Conservation (phyloP, 176 grass and related monocot genomes). For the Oryza glumipatula region DNA sequence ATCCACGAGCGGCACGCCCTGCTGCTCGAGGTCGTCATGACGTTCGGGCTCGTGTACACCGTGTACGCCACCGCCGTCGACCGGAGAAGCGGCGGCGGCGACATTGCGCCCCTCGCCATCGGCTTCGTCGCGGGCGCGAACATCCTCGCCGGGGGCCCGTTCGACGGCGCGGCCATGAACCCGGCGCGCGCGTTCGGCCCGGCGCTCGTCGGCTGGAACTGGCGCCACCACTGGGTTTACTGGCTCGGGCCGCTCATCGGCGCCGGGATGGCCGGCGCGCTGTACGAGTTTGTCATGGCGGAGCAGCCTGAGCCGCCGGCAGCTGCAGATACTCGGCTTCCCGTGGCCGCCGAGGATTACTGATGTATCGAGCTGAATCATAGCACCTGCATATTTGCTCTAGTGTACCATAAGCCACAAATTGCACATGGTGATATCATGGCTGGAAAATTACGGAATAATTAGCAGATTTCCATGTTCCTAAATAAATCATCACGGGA, state of each 20-base stretch:
- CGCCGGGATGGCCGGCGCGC: conserved; percentile 51
- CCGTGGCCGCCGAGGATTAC: conserved; percentile 38
- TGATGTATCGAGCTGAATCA: neutral
- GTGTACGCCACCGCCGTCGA: conserved; percentile 75
- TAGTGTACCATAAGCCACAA: neutral
- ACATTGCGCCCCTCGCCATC: conserved; percentile 69
- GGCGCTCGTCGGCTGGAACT: conserved; percentile 78
- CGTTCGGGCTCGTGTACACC: conserved; percentile 79
- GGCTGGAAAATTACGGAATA: neutral
- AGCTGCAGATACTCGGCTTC: neutral
- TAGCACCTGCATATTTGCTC: neutral
- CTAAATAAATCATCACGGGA: neutral
- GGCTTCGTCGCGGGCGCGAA: conserved; percentile 80
- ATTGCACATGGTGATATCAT: neutral
- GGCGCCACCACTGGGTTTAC: conserved; percentile 86
- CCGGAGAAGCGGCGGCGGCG: conserved; percentile 34
- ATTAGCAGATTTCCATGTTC: neutral
- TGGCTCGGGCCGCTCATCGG: conserved; percentile 84
- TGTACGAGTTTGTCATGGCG: conserved; percentile 73
- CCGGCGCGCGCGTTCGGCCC: conserved; percentile 79
- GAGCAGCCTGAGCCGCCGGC: conserved; percentile 39
- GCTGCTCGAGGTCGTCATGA: conserved; percentile 75
- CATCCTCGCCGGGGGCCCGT: conserved; percentile 76
- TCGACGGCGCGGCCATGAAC: conserved; percentile 93
- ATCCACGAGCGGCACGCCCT: conserved; percentile 70